These are phyloP conservation scores for Sporothrix brasiliensis DNA, from an alignment of 2,329 filamentous ascomycete genomes.

Conservation along the genomic window DNA sequence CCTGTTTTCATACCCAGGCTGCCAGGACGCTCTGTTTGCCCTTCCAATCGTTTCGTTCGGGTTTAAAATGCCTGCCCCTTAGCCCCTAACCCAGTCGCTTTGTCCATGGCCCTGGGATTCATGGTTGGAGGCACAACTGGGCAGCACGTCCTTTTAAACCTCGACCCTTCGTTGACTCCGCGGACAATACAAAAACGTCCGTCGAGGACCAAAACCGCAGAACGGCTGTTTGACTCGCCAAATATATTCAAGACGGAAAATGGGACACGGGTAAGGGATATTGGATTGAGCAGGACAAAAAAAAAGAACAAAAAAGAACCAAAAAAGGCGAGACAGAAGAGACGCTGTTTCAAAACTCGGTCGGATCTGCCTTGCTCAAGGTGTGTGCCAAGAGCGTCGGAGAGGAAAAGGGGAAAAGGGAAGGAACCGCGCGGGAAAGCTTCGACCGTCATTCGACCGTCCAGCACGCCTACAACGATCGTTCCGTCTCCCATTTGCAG, in stretches of 20 bases:
- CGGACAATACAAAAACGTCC: neutral
- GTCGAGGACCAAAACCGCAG: neutral
- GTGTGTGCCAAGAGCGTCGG: neutral
- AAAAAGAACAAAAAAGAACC: no score
- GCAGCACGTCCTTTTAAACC: neutral
- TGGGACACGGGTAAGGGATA: neutral
- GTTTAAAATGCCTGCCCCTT: slow-evolving; percentile 15
- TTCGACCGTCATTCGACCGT: neutral
- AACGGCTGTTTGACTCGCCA: neutral
- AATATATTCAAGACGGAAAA: neutral
- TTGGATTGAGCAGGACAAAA: neutral
- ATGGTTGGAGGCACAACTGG: neutral
- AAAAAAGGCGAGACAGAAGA: neutral
- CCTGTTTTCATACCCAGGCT: neutral
- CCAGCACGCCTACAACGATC: neutral
- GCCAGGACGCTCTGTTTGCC: neutral
- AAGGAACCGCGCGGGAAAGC: neutral
- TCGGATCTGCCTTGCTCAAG: slow-evolving; percentile 28
- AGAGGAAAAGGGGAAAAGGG: neutral
- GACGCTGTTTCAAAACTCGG: slow-evolving; percentile 33
- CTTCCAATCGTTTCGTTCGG: slow-evolving; percentile 11
- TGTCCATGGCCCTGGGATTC: slow-evolving; percentile 21
- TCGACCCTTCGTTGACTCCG: neutral
- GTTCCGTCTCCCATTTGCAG: neutral
- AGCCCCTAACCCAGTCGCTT: slow-evolving; percentile 13